Evolutionary conservation across 164 flowering plant genomes (phyloP), one percentile per base, ranked within the genome.

Genomic region (Macadamia integrifolia): DNA sequence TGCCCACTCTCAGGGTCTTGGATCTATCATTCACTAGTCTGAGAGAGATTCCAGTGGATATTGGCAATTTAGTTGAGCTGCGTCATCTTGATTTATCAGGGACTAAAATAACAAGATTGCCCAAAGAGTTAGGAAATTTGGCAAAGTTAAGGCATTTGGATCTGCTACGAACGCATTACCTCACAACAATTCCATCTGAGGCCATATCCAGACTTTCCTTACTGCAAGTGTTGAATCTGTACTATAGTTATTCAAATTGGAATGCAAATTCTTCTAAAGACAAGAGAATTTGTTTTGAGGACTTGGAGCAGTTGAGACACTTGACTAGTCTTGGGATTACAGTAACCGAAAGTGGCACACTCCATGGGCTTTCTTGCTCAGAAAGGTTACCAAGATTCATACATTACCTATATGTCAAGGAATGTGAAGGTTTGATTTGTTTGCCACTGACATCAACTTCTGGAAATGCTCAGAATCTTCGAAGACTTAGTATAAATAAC

Each of bases 1-100:
- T 73, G 75, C 65, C 56, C 13, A 18, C 28, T 10, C 56, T 73
- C 12, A 50, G 50, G 60, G 72, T 73, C 15, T 28, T 73, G 32
- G 66, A 73, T 65, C 72, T 73, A 14, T 68, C 68, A 28, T 18
- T 31, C 6, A 72, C 75, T 8, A 12, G 63, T 11, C 18, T 67
- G 1, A 23, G 58, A 57, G 67, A 67, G 31, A 57, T 72, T 44
- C 71, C 71, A 1, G 32, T 18, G 9, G 62, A 56, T 9, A 42
- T 72, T 32, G 14, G n/a, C n/a, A 23, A 40, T 3, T 55, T 66
- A 43, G 30, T 48, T 10, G 56, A 61, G 53, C 23, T 69, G 12
- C 29, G 52, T 12, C n/a, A 61, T 42, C 62, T 69, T 14, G n/a
- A 57, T 35, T 43, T 62, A 10, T 53, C 60, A 10, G 3, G 46